Conservation (phyloP, 371 early-diverging fungal species). For the Mortierella sp. region DNA sequence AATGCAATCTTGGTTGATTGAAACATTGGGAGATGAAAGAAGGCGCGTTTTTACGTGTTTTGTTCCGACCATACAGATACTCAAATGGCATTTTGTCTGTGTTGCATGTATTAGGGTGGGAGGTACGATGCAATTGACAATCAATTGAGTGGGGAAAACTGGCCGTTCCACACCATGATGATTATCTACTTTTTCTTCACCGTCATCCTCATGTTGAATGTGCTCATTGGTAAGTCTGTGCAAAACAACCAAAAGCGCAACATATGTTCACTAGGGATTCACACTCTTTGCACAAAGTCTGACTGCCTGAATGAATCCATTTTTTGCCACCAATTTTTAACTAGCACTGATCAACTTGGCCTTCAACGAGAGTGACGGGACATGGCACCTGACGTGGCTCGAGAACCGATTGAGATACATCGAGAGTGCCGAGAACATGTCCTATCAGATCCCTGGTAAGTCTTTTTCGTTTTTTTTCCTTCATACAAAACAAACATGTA, state of each 20-base stretch:
- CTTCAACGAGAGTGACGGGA: constrained; percentile 26
- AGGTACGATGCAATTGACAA: constrained; percentile 23
- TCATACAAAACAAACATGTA: no score
- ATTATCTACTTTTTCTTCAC: constrained; percentile 33
- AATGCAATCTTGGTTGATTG: no score
- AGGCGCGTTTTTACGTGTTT: no score
- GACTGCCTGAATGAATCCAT: no score
- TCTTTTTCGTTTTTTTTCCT: neutral
- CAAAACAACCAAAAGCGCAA: no score
- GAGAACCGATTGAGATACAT: constrained; percentile 25
- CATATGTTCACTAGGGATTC: no score
- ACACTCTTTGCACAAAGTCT: no score
- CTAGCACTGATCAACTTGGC: constrained; percentile 30
- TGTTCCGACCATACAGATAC: no score
- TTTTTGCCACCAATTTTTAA: neutral
- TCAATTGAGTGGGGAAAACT: constrained; percentile 1
- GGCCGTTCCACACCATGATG: constrained; percentile 33
- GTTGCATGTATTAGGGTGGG: constrained; percentile 15
- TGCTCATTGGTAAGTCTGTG: constrained; percentile 38
- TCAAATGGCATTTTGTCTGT: neutral
- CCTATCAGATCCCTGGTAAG: constrained; percentile 19
- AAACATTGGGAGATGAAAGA: no score
- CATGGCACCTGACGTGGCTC: constrained; percentile 29
- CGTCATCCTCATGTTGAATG: constrained; percentile 37
- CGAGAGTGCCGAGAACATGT: constrained; percentile 34